Evolutionary conservation across 257 asterid species (phyloP).

Genomic region (Solanum paucissectum): DNA sequence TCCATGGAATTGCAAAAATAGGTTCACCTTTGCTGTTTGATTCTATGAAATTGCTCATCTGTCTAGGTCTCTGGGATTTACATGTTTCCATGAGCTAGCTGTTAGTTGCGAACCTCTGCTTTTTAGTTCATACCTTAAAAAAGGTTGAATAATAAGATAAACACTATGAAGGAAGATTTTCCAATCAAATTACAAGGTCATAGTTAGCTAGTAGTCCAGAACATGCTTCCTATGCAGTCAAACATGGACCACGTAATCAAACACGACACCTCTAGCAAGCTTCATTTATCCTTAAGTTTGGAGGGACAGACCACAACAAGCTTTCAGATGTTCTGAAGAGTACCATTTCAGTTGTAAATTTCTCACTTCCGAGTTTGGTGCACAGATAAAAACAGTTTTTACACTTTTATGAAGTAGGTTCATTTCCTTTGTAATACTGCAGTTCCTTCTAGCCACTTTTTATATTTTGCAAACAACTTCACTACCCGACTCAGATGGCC

Average conservation of each 20-base stretch:
- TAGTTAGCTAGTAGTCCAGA: neutral
- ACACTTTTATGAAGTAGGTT: neutral
- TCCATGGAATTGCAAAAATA: neutral
- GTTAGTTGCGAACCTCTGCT: neutral
- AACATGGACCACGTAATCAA: neutral
- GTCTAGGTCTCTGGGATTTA: neutral
- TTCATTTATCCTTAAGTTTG: neutral
- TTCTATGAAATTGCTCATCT: neutral
- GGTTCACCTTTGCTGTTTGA: neutral
- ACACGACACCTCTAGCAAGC: neutral
- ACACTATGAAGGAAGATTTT: neutral
- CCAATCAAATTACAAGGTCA: neutral
- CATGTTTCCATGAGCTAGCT: neutral
- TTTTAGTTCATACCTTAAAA: neutral
- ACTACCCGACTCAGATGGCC: neutral
- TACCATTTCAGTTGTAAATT: neutral
- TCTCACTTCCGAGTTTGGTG: neutral
- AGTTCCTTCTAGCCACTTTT: neutral
- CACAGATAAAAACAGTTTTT: neutral
- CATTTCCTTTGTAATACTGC: neutral
- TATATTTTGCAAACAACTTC: neutral
- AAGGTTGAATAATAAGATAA: neutral
- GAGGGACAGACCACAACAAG: neutral
- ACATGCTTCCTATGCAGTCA: neutral
- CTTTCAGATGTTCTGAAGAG: neutral